phyloP scores from a whole-genome alignment of 257 asterid species.

The Solanum appendiculatum region DNA sequence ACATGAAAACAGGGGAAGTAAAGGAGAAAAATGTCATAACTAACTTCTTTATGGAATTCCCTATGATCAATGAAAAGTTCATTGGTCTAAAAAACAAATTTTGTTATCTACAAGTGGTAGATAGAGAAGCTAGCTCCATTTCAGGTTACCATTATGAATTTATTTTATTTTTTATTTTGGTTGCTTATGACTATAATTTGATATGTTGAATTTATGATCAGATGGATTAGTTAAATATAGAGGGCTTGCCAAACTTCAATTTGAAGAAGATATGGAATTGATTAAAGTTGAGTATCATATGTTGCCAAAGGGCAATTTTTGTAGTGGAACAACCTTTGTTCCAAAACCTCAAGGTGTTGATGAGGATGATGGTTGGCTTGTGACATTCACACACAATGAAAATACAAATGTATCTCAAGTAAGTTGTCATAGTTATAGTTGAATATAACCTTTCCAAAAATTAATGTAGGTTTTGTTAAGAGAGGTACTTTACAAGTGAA shows the following conservation, averaged over 20 bases:
- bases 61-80: constrained; percentile 41
- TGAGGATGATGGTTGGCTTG: constrained; percentile 33
- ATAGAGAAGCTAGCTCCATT: constrained; percentile 27
- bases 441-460: neutral
- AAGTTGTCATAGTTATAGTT: neutral
- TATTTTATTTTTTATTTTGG: neutral
- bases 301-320: constrained; percentile 8
- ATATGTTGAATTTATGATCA: neutral
- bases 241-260: neutral
- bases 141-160: constrained; percentile 25
- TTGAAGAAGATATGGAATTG: neutral
- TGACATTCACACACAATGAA: constrained; percentile 15
- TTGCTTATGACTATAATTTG: neutral
- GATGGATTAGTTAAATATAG: neutral
- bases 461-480: neutral
- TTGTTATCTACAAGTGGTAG: constrained; percentile 42
- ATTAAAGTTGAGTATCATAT: constrained; percentile 10
- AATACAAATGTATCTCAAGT: constrained; percentile 9
- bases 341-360: neutral
- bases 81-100: constrained; percentile 26
- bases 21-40: constrained; percentile 38
- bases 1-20: constrained; percentile 37
- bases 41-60: constrained; percentile 50
- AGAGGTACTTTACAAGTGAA: neutral
- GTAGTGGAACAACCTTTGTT: constrained; percentile 13